These are phyloP conservation scores for Trichoderma polysporum DNA, from an alignment of 2,329 filamentous ascomycete species.

Conservation along the genomic window DNA sequence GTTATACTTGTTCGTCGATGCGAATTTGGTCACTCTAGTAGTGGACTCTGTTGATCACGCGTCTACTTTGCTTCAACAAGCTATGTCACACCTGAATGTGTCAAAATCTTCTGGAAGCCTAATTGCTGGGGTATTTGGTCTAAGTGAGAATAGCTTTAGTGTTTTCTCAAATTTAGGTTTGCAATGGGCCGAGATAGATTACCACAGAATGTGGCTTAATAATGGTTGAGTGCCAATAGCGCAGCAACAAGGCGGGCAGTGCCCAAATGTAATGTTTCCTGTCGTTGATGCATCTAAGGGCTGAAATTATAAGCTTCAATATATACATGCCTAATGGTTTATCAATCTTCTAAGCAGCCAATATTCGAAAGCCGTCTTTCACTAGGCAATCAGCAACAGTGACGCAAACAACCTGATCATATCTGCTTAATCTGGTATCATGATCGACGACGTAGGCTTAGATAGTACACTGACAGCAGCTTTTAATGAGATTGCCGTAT, in stretches of 20 bases:
- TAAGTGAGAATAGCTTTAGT: neutral
- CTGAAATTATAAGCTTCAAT: neutral
- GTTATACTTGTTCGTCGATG: neutral
- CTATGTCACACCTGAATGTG: neutral
- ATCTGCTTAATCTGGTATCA: too few relatives aligned
- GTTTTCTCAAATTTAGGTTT: neutral
- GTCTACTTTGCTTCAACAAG: neutral
- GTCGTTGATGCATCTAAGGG: slow-evolving; percentile 2
- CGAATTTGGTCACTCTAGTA: neutral
- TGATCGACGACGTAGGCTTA: too few relatives aligned
- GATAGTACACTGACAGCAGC: too few relatives aligned
- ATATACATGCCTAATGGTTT: neutral
- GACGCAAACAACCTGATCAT: too few relatives aligned
- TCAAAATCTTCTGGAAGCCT: neutral
- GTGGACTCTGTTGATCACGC: neutral
- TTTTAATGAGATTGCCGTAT: too few relatives aligned
- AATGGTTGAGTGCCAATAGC: neutral
- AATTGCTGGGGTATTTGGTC: neutral
- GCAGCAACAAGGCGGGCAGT: neutral
- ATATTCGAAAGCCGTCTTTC: neutral
- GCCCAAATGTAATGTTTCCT: neutral
- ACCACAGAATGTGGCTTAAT: slow-evolving; percentile 11
- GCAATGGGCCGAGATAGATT: neutral
- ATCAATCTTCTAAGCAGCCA: neutral
- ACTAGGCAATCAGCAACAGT: too few relatives aligned